Base-by-base conservation (phyloP, 2,329 filamentous ascomycete genomes). In the Graphilbum fragrans region DNA sequence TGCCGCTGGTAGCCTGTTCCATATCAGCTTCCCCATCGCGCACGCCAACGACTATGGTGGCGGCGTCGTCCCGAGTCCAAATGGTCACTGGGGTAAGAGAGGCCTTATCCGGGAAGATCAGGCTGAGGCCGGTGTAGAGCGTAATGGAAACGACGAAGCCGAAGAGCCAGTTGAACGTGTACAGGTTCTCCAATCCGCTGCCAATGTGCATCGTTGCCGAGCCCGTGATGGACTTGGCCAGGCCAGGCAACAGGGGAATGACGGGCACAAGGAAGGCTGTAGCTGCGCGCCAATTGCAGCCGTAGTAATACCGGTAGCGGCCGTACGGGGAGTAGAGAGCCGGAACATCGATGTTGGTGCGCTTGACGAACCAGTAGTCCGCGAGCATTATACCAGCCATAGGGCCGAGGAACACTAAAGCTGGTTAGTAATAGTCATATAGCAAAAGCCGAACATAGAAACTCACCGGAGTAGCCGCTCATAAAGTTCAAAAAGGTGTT, bases 81-180 rank as follows among this genome's bases (percentile, higher is more conserved):
- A n/a, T n/a, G n/a, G n/a, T n/a, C n/a, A n/a, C n/a, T n/a, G n/a
- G n/a, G n/a, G n/a, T n/a, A n/a, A n/a, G n/a, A n/a, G n/a, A n/a
- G n/a, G n/a, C n/a, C n/a, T 45, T 55, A 0, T 64, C 67, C 4
- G 74, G 72, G 34, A 72, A 68, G 3, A 59, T 49, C 44, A 58
- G 60, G 37, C 63, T 70, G 18, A 80, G 50, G 0, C 46, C 50
- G 11, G 70, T 58, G 56, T 82, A 82, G 0, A 80, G 63, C 3
- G 74, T 38, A 18, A 70, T 67, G 8, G 72, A 74, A 0, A 56
- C 62, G 10, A 67, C 59, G 47, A 82, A 80, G 0, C 77, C 78
- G 37, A 79, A 65, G 18, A 82, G 53, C 71, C 77, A 82, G n/a
- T 78, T 76, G 52, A 82, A 77, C 20, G 70, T 66, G 52, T 80